These are phyloP conservation scores for Xylaria sp. DNA, from an alignment of 2,329 filamentous ascomycete species.

Conservation along the genomic window DNA sequence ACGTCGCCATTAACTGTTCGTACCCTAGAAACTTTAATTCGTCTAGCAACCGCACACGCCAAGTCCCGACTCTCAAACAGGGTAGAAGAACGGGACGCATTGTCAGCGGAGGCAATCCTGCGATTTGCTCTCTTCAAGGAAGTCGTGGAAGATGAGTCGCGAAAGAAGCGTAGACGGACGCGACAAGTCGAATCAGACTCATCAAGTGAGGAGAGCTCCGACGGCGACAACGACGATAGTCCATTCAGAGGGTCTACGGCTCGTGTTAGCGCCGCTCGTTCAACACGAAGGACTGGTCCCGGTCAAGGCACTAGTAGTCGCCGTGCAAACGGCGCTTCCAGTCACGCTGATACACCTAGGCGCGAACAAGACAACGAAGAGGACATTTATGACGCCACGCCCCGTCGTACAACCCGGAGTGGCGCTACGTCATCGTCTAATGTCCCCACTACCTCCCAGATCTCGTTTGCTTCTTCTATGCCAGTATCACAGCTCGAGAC, in stretches of 20 bases:
- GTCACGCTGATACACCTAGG: conserved; percentile 38
- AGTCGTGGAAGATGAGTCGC: conserved; percentile 77
- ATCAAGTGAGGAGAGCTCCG: conserved; percentile 63
- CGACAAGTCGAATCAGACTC: conserved; percentile 62
- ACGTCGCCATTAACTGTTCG: conserved; percentile 96
- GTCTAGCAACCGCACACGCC: conserved; percentile 93
- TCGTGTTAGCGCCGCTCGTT: conserved; percentile 44
- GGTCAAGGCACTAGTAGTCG: conserved; percentile 36
- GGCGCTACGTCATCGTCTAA: conserved; percentile 44
- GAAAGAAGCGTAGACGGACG: conserved; percentile 81
- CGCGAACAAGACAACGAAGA: conserved; percentile 56
- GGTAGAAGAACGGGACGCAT: conserved; percentile 87
- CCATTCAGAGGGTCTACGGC: conserved; percentile 46
- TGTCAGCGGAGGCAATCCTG: conserved; percentile 86
- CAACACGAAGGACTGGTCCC: conserved; percentile 37
- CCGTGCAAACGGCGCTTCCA: conserved; percentile 38
- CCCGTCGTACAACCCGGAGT: conserved; percentile 51
- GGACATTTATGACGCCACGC: conserved; percentile 51
- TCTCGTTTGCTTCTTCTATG: conserved; percentile 79
- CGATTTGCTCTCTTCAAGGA: conserved; percentile 98
- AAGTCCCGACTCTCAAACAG: conserved; percentile 87
- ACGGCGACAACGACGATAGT: conserved; percentile 58
- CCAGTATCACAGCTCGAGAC: conserved; percentile 72
- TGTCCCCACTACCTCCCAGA: conserved; percentile 46
- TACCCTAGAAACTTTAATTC: conserved; percentile 97